Evolutionary conservation across 2,329 filamentous ascomycete genomes (phyloP), one percentile per base, ranked within the genome.

Genomic region (Cladosporium oxysporum): DNA sequence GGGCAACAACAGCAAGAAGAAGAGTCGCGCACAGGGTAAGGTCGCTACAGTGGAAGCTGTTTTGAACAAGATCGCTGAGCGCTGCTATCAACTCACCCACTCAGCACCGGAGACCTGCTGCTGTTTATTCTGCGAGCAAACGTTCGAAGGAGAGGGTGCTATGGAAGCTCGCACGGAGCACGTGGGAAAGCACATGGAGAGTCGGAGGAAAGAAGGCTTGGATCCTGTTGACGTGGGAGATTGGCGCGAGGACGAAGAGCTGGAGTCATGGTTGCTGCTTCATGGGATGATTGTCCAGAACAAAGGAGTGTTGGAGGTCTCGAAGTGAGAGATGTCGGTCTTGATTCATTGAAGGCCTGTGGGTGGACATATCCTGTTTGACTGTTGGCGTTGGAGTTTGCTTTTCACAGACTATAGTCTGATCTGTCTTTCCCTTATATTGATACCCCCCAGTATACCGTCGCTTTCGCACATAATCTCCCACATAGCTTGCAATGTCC

Each of bases 81-180:
- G 83, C 3, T 92, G 91, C 69, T 81, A 86, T 71, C 80, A 83
- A 16, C 79, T 79, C n/a, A 83, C 90, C 1, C 87, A 92, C 31
- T 73, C 81, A 2, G 79, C 89, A 0, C 93, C 93, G 0, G 77
- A 75, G 0, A 78, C 81, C 47, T 89, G 89, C 76, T 67, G 69
- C 2, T 93, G 92, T 73, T 84, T 89, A 0, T 86, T 85, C 68
- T 97, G 93, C 76, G 73, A 69, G 1, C 85, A 84, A 59, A 75
- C 76, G 0, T 96, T 96, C 73, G 76, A 81, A 6, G 91, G 90
- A 0, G 67, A 75, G 0, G 84, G 81, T 6, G 87, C 87, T 12
- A 97, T 93, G 93, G 90, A 95, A 66, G 84, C 89, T 66, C 84
- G 91, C 28, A 92, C 96, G 88, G 93, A 97, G 77, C 93, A 97